Evolutionary conservation across 768 basidiomycete species (phyloP).

Genomic region (Boletus barrowsii): DNA sequence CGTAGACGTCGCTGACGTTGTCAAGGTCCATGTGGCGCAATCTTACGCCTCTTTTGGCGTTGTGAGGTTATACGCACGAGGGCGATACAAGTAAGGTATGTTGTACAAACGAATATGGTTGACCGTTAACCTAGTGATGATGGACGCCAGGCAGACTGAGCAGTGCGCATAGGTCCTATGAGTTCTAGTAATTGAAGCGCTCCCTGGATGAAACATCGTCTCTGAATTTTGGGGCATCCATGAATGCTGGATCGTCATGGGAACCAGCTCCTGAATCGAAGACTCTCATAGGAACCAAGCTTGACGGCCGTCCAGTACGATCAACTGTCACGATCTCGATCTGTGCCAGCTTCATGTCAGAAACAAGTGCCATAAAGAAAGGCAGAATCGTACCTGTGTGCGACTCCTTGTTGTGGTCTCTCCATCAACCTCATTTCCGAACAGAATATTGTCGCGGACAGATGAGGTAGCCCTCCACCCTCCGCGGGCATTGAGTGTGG

Average conservation of each 20-base stretch:
- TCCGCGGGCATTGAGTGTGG: conserved; percentile 20
- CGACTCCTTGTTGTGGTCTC: background rate
- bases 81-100: no score
- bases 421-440: background rate
- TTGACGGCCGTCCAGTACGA: background rate
- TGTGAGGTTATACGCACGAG: no score
- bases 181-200: no score
- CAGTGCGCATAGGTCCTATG: no score
- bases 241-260: background rate
- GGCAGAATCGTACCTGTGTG: conserved; percentile 1
- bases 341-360: background rate
- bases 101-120: no score
- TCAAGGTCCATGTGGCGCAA: no score
- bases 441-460: conserved; percentile 6
- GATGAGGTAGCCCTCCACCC: conserved; percentile 16
- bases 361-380: background rate
- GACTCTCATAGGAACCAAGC: background rate
- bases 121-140: no score
- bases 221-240: no score
- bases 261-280: background rate
- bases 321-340: background rate
- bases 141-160: no score
- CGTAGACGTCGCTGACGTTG: no score
- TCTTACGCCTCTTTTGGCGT: no score
- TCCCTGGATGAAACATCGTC: no score